phyloP scores from a whole-genome alignment of 345 rosid genomes.

The Melaleuca alternifolia region DNA sequence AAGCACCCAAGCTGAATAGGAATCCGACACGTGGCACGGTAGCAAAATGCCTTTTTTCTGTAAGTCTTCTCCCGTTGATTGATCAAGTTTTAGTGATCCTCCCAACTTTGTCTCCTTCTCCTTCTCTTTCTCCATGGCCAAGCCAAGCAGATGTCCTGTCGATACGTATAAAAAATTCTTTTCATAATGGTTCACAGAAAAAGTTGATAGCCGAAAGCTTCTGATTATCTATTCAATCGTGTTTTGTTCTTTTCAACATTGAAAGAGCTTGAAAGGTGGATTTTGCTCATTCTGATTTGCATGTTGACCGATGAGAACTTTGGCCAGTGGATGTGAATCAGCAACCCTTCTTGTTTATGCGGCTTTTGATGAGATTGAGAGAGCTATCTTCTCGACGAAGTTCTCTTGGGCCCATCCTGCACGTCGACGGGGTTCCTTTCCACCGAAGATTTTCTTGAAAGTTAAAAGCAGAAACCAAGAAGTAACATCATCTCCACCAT shows the following conservation, averaged over 20 bases:
- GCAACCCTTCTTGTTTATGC: neutral
- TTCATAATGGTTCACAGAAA: neutral
- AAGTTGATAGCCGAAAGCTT: neutral
- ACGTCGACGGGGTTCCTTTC: neutral
- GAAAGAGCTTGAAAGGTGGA: neutral
- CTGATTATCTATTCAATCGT: neutral
- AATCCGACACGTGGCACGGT: conserved; percentile 15
- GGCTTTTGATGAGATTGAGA: neutral
- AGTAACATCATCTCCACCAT: neutral
- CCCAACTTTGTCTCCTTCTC: neutral
- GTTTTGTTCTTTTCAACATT: neutral
- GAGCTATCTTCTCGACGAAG: neutral
- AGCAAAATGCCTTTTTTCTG: neutral
- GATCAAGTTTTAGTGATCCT: neutral
- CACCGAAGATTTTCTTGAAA: neutral
- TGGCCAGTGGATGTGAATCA: neutral
- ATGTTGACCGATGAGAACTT: neutral
- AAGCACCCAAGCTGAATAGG: neutral
- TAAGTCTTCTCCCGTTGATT: neutral
- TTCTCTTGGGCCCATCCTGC: neutral
- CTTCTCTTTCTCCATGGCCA: neutral
- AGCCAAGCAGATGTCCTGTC: neutral
- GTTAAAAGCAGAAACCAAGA: neutral
- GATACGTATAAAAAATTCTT: neutral
- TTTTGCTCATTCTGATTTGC: neutral